Conservation (phyloP, 345 rosid species). For the Euphorbia lathyris region DNA sequence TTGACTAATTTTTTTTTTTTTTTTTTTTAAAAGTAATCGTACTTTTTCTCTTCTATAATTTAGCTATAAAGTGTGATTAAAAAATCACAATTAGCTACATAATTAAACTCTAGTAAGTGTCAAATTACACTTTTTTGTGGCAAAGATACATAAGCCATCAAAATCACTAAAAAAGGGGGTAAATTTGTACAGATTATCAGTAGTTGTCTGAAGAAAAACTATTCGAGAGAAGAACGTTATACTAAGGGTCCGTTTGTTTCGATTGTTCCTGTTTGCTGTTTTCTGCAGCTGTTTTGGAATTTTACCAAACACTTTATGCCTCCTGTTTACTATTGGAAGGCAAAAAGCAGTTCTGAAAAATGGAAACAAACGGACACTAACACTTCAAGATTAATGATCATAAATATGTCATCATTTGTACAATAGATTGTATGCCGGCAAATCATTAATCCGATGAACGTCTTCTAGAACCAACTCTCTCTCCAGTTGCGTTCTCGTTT, state of each 20-base stretch:
- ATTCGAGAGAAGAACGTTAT: neutral
- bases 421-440: slow-evolving; percentile 85
- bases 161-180: neutral
- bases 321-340: too few relatives aligned
- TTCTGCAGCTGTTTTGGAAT: too few relatives aligned
- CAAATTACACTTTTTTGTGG: neutral
- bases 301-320: too few relatives aligned
- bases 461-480: slow-evolving; percentile 84
- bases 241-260: too few relatives aligned
- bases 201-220: neutral
- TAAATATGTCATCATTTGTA: slow-evolving; percentile 24
- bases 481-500: slow-evolving; percentile 76
- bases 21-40: too few relatives aligned
- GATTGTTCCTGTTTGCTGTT: too few relatives aligned
- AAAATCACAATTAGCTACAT: neutral
- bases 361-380: too few relatives aligned
- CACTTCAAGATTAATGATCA: neutral
- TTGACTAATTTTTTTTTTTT: too few relatives aligned
- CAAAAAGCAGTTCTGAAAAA: too few relatives aligned
- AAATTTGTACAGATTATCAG: neutral
- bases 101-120: neutral
- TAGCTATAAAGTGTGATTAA: neutral
- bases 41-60: neutral
- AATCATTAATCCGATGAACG: slow-evolving; percentile 65
- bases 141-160: neutral